A percentile compares a stretch with the other conserved stretches of the same genome.
Conservation (phyloP, 768 basidiomycete species). For the Obba rivulosa region DNA sequence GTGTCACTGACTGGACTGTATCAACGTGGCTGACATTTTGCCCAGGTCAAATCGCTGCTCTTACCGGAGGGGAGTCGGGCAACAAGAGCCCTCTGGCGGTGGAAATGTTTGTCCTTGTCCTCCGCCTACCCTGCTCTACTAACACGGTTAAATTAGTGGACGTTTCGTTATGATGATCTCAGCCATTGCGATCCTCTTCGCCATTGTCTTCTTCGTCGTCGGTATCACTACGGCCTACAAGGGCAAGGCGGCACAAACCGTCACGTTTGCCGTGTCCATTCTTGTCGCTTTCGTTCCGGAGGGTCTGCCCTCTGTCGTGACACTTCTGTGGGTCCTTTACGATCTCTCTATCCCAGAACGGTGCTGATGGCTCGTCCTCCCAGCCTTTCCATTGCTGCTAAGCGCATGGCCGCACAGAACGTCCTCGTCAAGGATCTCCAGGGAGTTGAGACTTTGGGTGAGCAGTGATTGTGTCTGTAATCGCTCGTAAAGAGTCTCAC, state of each 20-base stretch:
- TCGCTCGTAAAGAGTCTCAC: not conserved
- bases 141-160: constrained; percentile 28
- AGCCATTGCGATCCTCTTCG: constrained; percentile 54
- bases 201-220: constrained; percentile 59
- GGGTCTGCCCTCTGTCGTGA: constrained; percentile 64
- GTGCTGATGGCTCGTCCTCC: not conserved
- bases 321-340: constrained; percentile 36
- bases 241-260: constrained; percentile 52
- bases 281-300: constrained; percentile 59
- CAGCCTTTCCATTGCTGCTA: constrained; percentile 59
- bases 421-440: constrained; percentile 73
- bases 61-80: constrained; percentile 59
- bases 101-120: constrained; percentile 47
- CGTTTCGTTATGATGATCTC: constrained; percentile 62
- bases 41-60: constrained; percentile 59
- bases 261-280: constrained; percentile 58
- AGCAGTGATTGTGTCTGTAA: not conserved
- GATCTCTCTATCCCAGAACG: not conserved
- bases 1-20: not conserved
- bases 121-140: constrained; percentile 4
- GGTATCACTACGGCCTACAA: constrained; percentile 64
- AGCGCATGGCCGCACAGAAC: constrained; percentile 66
- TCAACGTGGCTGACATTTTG: too few species aligned
- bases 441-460: constrained; percentile 65
- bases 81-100: constrained; percentile 60